Percentiles rank a stretch among this genome's conserved stretches.
phyloP scores from a whole-genome alignment of 768 basidiomycete genomes.

The Psilocybe cubensis region DNA sequence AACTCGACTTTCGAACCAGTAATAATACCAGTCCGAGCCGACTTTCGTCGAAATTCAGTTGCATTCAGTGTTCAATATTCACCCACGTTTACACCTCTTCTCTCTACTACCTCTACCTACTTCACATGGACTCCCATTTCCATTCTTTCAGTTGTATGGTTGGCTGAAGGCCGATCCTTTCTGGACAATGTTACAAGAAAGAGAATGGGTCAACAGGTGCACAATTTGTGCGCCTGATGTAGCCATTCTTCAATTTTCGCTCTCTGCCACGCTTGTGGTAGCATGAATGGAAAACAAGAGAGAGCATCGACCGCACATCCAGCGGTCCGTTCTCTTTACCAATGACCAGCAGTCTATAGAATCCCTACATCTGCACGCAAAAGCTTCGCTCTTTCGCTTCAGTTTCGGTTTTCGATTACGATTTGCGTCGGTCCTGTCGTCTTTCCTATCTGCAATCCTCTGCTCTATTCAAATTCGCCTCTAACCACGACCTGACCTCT shows the following conservation, averaged over 20 bases:
- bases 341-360: neutral
- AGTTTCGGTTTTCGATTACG: constrained; percentile 29
- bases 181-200: constrained; percentile 18
- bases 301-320: neutral
- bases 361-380: constrained; percentile 16
- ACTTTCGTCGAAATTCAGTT: constrained; percentile 28
- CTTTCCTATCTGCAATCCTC: constrained; percentile 46
- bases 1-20: constrained; percentile 25
- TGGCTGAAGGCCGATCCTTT: constrained; percentile 48
- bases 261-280: neutral
- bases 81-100: neutral
- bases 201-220: neutral
- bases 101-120: constrained; percentile 17
- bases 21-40: constrained; percentile 25
- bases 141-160: constrained; percentile 28
- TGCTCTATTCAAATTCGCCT: constrained; percentile 23
- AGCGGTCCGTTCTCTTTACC: constrained; percentile 1
- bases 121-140: constrained; percentile 23
- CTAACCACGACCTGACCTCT: constrained; percentile 43
- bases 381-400: constrained; percentile 20
- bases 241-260: neutral
- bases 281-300: constrained; percentile 4
- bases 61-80: neutral
- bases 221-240: constrained; percentile 1
- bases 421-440: constrained; percentile 37